These are phyloP conservation scores for Lagenidium giganteum DNA, from an alignment of 352 stramenopile species.

Conservation along the genomic window DNA sequence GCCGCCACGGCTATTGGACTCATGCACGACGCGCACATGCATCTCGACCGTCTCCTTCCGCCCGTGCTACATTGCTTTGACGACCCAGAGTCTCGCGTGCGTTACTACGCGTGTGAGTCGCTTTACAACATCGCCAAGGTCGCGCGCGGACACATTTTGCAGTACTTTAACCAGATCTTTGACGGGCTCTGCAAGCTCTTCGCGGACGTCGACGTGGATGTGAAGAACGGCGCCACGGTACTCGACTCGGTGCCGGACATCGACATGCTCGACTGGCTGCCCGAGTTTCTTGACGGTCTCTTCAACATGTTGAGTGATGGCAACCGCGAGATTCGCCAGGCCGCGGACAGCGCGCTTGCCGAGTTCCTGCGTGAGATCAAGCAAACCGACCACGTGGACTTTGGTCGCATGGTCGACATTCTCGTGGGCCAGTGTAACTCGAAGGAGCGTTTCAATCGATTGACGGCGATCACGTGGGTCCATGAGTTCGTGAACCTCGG, in stretches of 20 bases:
- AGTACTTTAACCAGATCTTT: conserved; percentile 99
- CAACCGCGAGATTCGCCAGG: conserved; percentile 97
- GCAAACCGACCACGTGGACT: conserved; percentile 94
- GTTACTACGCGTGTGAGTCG: conserved; percentile 99
- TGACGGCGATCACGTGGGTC: conserved; percentile 98
- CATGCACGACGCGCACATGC: conserved; percentile 89
- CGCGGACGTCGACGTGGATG: conserved; percentile 98
- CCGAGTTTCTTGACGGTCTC: conserved; percentile 97
- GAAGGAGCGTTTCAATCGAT: conserved; percentile 95
- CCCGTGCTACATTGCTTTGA: conserved; percentile 99
- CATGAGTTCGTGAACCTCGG: conserved; percentile 97
- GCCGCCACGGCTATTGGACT: conserved; percentile 97
- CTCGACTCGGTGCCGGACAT: conserved; percentile 99
- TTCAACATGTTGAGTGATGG: conserved; percentile 99
- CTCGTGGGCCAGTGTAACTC: conserved; percentile 96
- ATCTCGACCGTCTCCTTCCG: conserved; percentile 93
- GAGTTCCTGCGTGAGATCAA: conserved; percentile 97
- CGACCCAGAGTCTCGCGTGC: conserved; percentile 96
- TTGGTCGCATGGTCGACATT: conserved; percentile 97
- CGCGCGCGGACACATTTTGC: conserved; percentile 90
- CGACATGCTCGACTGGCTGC: conserved; percentile 98
- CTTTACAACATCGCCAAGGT: conserved; percentile 99
- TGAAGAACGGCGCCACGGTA: conserved; percentile 97
- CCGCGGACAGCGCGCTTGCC: conserved; percentile 89
- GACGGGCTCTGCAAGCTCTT: conserved; percentile 96